Evolutionary conservation across 192 early-diverging fungal species (phyloP), one percentile per base, ranked within the genome.

Genomic region (Coemansia sp.): DNA sequence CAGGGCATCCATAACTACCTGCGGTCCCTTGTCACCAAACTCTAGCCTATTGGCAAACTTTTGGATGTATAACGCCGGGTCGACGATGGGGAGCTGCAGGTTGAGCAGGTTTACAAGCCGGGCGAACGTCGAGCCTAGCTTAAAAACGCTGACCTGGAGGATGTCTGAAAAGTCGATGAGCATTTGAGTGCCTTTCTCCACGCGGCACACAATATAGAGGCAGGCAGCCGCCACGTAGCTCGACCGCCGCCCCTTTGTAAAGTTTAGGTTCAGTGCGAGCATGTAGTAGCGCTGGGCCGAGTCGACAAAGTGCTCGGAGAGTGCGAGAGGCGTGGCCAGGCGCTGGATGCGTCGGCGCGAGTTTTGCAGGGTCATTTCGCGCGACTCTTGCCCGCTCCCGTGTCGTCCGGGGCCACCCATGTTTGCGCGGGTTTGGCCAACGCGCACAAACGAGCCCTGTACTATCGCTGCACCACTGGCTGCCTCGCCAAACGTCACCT

Each of bases 131-230:
- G 87, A 71, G 35, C 96, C 96, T 18, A 98, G 81, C 60, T 83
- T 81, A 70, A 93, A 98, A 8, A 98, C 90, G 81, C 92, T 95
- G 9, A 81, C 78, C 56, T 87, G 84, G 40, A 96, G 67, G 3
- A 92, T 74, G 62, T 97, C 96, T 1, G 93, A 85, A 60, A 98
- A 97, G 61, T 98, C 96, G 41, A 98, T 98, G 40, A 98, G 80
- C 93, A 98, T 94, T 62, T 91, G 87, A 9, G 88, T 83, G 6
- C 84, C 90, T 62, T 90, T 91, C 63, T 96, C 88, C n/a, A 66
- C 82, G 27, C 95, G 83, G 62, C 91, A 94, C 26, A 90, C 89
- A 62, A 95, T 91, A 58, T 98, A 98, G 5, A 96, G 85, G 68
- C 95, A 98, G 6, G 88, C 90, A 1, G 93, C 88, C 0, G 87